A percentile compares a stretch with the other conserved stretches of the same genome.
Conservation (phyloP, 2,329 filamentous ascomycete genomes). For the Fusarium proliferatum region DNA sequence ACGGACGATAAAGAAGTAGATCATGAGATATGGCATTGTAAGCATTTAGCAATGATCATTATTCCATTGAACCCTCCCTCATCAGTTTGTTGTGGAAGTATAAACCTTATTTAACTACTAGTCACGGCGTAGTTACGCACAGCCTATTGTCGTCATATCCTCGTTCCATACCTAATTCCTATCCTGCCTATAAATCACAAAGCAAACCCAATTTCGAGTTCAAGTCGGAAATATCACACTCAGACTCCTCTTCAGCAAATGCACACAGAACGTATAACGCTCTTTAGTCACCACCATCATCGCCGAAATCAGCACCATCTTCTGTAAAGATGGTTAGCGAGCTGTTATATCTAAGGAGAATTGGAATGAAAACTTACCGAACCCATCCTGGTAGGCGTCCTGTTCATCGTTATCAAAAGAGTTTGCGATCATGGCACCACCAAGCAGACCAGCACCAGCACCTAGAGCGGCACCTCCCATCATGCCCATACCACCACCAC, state of each 20-base stretch:
- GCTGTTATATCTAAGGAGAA: not conserved
- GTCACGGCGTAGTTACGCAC: not conserved
- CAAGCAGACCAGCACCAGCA: constrained; percentile 82
- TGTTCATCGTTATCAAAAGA: constrained; percentile 73
- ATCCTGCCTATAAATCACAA: constrained; percentile 6
- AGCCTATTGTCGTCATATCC: not conserved
- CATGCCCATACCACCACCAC: constrained; percentile 68
- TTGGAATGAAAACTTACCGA: constrained; percentile 46
- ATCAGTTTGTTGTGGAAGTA: not conserved
- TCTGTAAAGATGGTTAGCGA: constrained; percentile 44
- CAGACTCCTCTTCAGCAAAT: not conserved
- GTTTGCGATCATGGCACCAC: constrained; percentile 77
- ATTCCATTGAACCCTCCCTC: not conserved
- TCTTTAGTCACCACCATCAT: constrained; percentile 37
- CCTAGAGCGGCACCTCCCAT: constrained; percentile 81
- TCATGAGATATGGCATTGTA: constrained; percentile 10
- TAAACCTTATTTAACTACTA: not conserved
- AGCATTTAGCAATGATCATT: constrained; percentile 3
- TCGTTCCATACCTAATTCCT: constrained; percentile 9
- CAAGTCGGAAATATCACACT: not conserved
- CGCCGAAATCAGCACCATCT: constrained; percentile 48
- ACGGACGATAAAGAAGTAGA: not conserved
- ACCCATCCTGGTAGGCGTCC: constrained; percentile 64
- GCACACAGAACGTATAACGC: not conserved
- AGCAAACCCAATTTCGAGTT: constrained; percentile 7